Conservation (phyloP, 179 eudicot species). For the Spergularia azorica region DNA sequence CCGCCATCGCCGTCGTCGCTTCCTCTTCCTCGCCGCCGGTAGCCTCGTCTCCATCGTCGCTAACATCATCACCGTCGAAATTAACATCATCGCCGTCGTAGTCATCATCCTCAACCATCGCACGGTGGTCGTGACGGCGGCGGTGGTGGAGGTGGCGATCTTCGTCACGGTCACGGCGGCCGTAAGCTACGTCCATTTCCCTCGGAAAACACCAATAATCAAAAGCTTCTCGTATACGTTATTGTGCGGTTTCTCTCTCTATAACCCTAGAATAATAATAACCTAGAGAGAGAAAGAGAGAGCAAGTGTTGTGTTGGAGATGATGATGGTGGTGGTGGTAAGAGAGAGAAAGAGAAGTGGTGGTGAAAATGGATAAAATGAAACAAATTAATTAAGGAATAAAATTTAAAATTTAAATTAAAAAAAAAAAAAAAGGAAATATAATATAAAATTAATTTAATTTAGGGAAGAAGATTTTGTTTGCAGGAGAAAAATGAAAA, state of each 20-base stretch:
- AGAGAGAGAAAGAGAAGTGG: constrained; percentile 1
- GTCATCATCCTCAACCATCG: constrained; percentile 12
- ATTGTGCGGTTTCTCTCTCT: constrained; percentile 7
- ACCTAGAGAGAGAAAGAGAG: constrained; percentile 8
- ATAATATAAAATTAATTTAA: background rate
- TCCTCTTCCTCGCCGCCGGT: constrained; percentile 16
- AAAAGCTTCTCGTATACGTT: background rate
- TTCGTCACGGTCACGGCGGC: too few relatives aligned
- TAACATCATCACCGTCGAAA: constrained; percentile 25
- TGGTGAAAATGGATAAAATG: constrained; percentile 24
- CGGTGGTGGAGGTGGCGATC: constrained; percentile 15
- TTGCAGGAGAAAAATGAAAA: constrained; percentile 17
- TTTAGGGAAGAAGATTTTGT: constrained; percentile 22
- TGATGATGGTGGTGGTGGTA: background rate
- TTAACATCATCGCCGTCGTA: constrained; percentile 21
- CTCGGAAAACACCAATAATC: constrained; percentile 7
- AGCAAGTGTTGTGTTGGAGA: background rate
- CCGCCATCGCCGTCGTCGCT: too few relatives aligned
- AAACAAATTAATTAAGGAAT: too few relatives aligned
- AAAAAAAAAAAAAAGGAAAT: background rate
- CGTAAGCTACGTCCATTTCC: constrained; percentile 31
- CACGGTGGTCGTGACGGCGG: constrained; percentile 8
- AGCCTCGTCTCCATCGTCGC: constrained; percentile 20
- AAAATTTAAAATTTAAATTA: too few relatives aligned
- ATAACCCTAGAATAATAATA: too few relatives aligned